phyloP scores from a whole-genome alignment of 2,329 filamentous ascomycete species.

The Periconia digitata region DNA sequence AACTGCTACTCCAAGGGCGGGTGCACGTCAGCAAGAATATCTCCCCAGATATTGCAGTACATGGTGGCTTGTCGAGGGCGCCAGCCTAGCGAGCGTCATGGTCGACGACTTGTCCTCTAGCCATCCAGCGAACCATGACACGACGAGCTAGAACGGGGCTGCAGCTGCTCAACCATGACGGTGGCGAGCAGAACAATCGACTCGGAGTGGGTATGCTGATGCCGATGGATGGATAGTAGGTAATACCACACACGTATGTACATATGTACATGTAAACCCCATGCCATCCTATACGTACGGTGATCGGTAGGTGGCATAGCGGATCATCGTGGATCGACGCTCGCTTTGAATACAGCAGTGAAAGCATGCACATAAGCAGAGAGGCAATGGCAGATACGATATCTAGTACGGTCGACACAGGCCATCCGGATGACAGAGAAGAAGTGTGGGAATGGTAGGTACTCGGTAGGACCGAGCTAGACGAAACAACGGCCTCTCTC shows the following conservation, averaged over 20 bases:
- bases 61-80: neutral
- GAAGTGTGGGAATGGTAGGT: neutral
- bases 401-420: neutral
- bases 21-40: neutral
- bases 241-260: neutral
- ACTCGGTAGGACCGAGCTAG: neutral
- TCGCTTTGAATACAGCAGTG: too few relatives aligned
- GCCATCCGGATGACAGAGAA: neutral
- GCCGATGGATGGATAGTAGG: too few relatives aligned
- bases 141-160: neutral
- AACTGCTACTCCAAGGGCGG: slow-evolving; percentile 11
- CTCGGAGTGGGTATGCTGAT: neutral
- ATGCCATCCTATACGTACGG: too few relatives aligned
- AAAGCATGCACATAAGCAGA: too few relatives aligned
- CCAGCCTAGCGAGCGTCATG: neutral
- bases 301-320: too few relatives aligned
- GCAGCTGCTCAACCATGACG: neutral
- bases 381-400: too few relatives aligned
- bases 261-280: too few relatives aligned
- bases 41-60: neutral
- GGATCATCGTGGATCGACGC: too few relatives aligned
- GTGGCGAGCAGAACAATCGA: neutral
- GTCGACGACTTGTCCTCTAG: neutral
- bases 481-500: too few relatives aligned
- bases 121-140: neutral